A percentile compares a stretch with the other conserved stretches of the same genome.
phyloP scores from a whole-genome alignment of 2,329 filamentous ascomycete genomes.

The Colletotrichum falcatum region DNA sequence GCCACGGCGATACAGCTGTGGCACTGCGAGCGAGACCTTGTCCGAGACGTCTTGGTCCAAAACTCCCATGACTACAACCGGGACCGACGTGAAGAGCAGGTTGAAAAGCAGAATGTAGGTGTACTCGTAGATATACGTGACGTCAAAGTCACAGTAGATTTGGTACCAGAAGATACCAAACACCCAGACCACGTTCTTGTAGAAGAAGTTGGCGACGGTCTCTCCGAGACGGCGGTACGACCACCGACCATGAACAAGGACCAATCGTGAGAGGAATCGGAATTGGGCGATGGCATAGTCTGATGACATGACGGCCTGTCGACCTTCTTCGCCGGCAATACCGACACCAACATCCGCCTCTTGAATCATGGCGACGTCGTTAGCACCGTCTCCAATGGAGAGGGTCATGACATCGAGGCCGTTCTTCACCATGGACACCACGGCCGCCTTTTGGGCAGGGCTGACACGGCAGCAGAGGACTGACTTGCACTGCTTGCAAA shows the following conservation, averaged over 20 bases:
- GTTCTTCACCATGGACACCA: slow-evolving; percentile 94
- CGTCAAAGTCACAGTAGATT: slow-evolving; percentile 95
- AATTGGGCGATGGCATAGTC: slow-evolving; percentile 97
- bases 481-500: slow-evolving; percentile 97
- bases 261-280: slow-evolving; percentile 84
- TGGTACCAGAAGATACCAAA: slow-evolving; percentile 98
- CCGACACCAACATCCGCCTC: slow-evolving; percentile 97
- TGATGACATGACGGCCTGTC: slow-evolving; percentile 95
- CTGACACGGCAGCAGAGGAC: slow-evolving; percentile 98
- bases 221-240: slow-evolving; percentile 95
- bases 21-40: slow-evolving; percentile 91
- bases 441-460: slow-evolving; percentile 96
- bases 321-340: slow-evolving; percentile 91
- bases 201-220: slow-evolving; percentile 98
- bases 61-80: slow-evolving; percentile 95
- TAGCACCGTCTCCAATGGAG: slow-evolving; percentile 92
- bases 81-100: slow-evolving; percentile 93
- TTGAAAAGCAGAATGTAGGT: slow-evolving; percentile 98
- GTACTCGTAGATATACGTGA: slow-evolving; percentile 97
- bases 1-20: slow-evolving; percentile 93
- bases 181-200: slow-evolving; percentile 99
- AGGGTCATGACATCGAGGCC: slow-evolving; percentile 97
- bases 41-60: slow-evolving; percentile 97
- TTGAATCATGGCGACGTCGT: slow-evolving; percentile 98
- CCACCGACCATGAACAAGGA: slow-evolving; percentile 93